A percentile compares a stretch with the other conserved stretches of the same genome.
phyloP scores from a whole-genome alignment of 2,329 filamentous ascomycete species.

The Pestalotiopsis sp. region DNA sequence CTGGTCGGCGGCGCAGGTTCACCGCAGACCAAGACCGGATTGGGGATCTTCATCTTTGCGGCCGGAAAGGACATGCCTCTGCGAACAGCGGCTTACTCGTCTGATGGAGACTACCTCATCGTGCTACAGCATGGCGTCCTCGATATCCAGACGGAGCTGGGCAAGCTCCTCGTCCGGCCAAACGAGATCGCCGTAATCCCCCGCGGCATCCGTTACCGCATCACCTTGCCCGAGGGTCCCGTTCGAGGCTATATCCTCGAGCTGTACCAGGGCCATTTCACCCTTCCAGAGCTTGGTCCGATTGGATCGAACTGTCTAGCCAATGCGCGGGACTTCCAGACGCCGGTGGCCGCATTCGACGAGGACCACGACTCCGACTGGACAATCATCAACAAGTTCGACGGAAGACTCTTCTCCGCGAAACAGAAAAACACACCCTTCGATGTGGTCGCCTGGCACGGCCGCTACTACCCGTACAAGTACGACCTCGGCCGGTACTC shows the following conservation, averaged over 20 bases:
- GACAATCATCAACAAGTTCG: constrained; percentile 16
- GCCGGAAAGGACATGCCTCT: constrained; percentile 76
- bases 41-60: constrained; percentile 81
- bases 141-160: constrained; percentile 78
- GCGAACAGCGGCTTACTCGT: constrained; percentile 78
- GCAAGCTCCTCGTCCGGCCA: constrained; percentile 72
- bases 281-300: constrained; percentile 71
- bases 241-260: constrained; percentile 76
- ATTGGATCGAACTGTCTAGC: constrained; percentile 75
- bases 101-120: constrained; percentile 78
- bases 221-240: constrained; percentile 62
- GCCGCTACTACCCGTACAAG: constrained; percentile 80
- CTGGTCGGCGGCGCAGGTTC: constrained; percentile 80
- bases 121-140: constrained; percentile 75
- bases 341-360: constrained; percentile 65
- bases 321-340: constrained; percentile 69
- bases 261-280: constrained; percentile 72
- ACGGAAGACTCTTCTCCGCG: constrained; percentile 60
- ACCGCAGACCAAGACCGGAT: constrained; percentile 74
- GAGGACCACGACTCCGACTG: constrained; percentile 50
- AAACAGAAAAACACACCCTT: constrained; percentile 73
- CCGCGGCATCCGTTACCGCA: constrained; percentile 73
- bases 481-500: constrained; percentile 81
- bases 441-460: constrained; percentile 81
- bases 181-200: constrained; percentile 80